Evolutionary conservation across 805 yeast species (phyloP).

Genomic region (Candida takata): DNA sequence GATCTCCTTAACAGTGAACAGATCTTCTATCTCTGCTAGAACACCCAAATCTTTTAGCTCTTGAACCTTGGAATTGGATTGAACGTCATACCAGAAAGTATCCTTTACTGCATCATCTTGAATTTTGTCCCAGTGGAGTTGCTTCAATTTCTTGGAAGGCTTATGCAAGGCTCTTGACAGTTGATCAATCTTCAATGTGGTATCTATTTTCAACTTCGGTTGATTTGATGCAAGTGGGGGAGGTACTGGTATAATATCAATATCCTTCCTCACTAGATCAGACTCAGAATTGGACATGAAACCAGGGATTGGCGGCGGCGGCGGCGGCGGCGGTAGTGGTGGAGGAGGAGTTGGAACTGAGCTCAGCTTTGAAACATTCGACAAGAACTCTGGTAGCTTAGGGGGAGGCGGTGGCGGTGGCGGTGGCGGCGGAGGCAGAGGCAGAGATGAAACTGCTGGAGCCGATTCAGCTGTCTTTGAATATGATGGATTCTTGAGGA

Average conservation of each 20-base stretch:
- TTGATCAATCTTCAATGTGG: conserved; percentile 5
- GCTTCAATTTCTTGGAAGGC: conserved; percentile 62
- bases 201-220: conserved; percentile 12
- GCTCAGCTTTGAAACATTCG: conserved; percentile 3
- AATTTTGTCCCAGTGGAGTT: conserved; percentile 94
- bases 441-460: too few species aligned
- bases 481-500: too few species aligned
- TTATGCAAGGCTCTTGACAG: conserved; percentile 11
- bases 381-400: conserved; percentile 13
- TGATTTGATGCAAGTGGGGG: conserved; percentile 17
- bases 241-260: conserved; percentile 23
- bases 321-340: conserved; percentile 6
- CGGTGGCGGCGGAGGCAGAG: conserved; percentile 10
- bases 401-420: conserved; percentile 27
- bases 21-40: conserved; percentile 73
- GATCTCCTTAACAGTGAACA: conserved; percentile 77
- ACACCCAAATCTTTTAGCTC: conserved; percentile 71
- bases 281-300: conserved; percentile 2
- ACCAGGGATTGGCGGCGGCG: conserved; percentile 5
- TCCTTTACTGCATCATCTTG: conserved; percentile 59
- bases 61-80: conserved; percentile 49
- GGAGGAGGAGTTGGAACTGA: not conserved
- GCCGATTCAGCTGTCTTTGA: too few species aligned
- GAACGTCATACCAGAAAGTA: conserved; percentile 77
- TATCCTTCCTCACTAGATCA: conserved; percentile 1